Base-by-base conservation (phyloP, 495 filamentous ascomycete genomes). In the Aspergillus ostianus region DNA sequence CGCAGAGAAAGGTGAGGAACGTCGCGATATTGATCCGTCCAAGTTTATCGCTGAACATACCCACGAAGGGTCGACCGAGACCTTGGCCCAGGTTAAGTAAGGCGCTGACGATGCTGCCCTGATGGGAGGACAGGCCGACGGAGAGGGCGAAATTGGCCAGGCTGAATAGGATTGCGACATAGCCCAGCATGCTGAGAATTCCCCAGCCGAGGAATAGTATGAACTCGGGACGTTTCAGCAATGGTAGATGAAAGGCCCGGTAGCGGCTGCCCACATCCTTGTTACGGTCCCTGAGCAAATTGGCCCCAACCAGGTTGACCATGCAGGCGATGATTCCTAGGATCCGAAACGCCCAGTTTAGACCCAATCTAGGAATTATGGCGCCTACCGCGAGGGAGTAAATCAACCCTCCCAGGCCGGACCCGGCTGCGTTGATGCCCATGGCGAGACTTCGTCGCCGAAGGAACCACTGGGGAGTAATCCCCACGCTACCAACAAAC, bases 401-500 rank as follows among this genome's bases (percentile, higher is more conserved):
- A 4, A 82, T 78, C 19, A 95, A 67, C 0, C 91, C 91, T 13
- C 89, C 89, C 27, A 93, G 77, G 17, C 91, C 90, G n/a, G 84
- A 87, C 0, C 90, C 91, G 13, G 85, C 81, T 0, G 89, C 82
- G 2, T 86, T 82, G 54, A 92, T 85, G 3, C 89, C 86, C 68
- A 87, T 91, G 7, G 90, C 90, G 26, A 94, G 80, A 51, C 84
- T 85, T 15, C 89, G 82, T 6, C 82, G 80, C 30, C 82, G 83
- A 23, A 73, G 74, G 72, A 96, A 94, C 91, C 91, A 94, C 64
- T 94, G 90, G 3, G 90, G 84, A 0, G 89, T 79, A 15, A 93
- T 83, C 17, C 85, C 84, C 3, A 89, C 85, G 26, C 83, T 87
- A 20, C 84, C 80, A 8, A 87, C 88, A 71, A 91, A 96, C 19